phyloP scores from a whole-genome alignment of 108 stramenopile species.

The Aurantiochytrium sp. region DNA sequence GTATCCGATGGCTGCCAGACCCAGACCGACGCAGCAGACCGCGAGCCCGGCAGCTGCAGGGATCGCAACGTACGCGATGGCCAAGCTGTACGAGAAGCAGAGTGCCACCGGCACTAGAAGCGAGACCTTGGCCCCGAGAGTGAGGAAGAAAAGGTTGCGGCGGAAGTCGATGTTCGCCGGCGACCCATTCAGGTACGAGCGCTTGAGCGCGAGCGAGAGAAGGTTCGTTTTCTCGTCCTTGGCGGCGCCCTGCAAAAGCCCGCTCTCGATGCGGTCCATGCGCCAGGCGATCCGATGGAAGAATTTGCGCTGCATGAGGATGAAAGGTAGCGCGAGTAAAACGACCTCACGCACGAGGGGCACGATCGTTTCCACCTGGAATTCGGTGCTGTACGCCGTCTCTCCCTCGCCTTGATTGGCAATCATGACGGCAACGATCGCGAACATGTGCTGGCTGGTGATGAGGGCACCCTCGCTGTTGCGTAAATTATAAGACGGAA shows the following conservation, averaged over 20 bases:
- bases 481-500: not conserved
- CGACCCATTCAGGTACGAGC: not conserved
- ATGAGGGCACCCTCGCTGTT: not conserved
- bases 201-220: not conserved
- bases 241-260: not conserved
- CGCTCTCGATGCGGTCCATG: not conserved
- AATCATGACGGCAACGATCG: not conserved
- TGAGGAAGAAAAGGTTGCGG: slow-evolving; percentile 4
- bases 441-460: not conserved
- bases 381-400: not conserved
- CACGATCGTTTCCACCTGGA: not conserved
- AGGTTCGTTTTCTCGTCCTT: not conserved
- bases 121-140: not conserved
- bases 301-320: not conserved
- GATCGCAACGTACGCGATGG: not conserved
- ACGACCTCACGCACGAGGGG: not conserved
- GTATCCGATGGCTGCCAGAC: not conserved
- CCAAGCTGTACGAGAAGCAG: not conserved
- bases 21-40: not conserved
- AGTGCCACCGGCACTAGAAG: not conserved
- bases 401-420: not conserved
- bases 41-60: not conserved
- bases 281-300: not conserved
- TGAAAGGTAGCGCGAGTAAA: not conserved
- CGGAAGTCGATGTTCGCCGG: slow-evolving; percentile 20